Percentiles rank a stretch among this genome's conserved stretches.
Evolutionary conservation across 208 protist species (phyloP).

Genomic region (Entamoeba nuttalli): DNA sequence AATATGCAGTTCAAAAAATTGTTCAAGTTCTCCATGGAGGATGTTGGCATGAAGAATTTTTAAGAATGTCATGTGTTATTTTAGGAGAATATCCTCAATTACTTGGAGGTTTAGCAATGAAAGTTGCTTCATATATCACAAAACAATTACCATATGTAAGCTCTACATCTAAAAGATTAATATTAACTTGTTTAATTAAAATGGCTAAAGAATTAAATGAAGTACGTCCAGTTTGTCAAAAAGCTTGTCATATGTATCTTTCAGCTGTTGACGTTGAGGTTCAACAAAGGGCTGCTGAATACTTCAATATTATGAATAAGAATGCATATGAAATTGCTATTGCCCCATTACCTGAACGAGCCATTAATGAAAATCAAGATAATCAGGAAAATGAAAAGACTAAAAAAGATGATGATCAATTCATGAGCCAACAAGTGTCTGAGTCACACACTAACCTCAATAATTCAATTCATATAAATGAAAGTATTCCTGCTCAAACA

Average conservation of each 20-base stretch:
- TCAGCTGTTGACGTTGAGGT: not conserved
- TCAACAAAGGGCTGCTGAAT: not conserved
- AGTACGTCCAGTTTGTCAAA: not conserved
- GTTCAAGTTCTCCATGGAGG: not conserved
- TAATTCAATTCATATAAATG: not conserved
- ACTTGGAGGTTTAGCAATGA: not conserved
- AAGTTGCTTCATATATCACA: not conserved
- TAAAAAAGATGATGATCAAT: not conserved
- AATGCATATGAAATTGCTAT: not conserved
- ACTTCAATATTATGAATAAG: not conserved
- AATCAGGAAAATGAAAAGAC: not conserved
- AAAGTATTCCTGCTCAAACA: not conserved
- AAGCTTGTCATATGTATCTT: not conserved
- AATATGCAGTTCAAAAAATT: not conserved
- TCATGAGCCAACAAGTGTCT: not conserved
- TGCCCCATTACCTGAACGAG: not conserved
- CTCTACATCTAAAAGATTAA: not conserved
- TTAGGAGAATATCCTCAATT: not conserved
- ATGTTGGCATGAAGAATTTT: not conserved
- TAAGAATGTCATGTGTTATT: not conserved
- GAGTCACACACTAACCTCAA: not conserved
- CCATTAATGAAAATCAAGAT: not conserved
- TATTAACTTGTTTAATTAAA: not conserved
- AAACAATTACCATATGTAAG: not conserved
- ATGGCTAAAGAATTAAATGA: not conserved